Evolutionary conservation across 176 grass and related monocot genomes (phyloP).

Genomic region (Cenchrus fungigraminus): DNA sequence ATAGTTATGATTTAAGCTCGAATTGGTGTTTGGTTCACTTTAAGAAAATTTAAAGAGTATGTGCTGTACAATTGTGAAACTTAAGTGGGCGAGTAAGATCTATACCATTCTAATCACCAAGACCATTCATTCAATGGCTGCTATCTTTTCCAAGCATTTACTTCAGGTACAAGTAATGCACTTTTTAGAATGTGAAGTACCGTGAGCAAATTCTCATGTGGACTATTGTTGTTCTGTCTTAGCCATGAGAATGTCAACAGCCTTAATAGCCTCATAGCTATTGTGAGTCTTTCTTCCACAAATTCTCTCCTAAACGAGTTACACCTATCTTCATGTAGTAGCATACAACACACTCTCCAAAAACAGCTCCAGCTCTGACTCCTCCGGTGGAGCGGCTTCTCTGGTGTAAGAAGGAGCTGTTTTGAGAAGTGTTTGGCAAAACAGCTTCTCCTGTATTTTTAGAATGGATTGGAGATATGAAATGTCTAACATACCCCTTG

Average conservation of each 20-base stretch:
- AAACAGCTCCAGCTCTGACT: too few species aligned
- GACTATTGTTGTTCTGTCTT: not conserved
- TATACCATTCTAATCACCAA: not conserved
- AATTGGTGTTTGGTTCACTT: constrained; percentile 18
- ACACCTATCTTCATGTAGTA: not conserved
- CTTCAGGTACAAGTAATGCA: constrained; percentile 43
- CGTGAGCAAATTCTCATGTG: constrained; percentile 25
- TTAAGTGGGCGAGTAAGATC: constrained; percentile 4
- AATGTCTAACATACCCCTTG: too few species aligned
- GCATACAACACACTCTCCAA: not conserved
- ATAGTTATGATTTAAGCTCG: not conserved
- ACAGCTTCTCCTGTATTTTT: too few species aligned
- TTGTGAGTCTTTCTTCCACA: not conserved
- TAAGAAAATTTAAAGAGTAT: constrained; percentile 14
- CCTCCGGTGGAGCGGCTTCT: too few species aligned
- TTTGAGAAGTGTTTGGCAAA: too few species aligned
- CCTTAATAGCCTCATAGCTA: not conserved
- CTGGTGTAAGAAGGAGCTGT: too few species aligned
- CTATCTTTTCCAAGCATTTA: constrained; percentile 9
- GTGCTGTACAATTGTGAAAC: constrained; percentile 25
- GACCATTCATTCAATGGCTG: constrained; percentile 22
- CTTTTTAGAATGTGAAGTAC: not conserved
- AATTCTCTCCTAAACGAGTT: not conserved
- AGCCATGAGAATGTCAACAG: constrained; percentile 21
- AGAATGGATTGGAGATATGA: too few species aligned